Base-by-base conservation (phyloP, 352 stramenopile species). In the Aphanomyces cochlioides region DNA sequence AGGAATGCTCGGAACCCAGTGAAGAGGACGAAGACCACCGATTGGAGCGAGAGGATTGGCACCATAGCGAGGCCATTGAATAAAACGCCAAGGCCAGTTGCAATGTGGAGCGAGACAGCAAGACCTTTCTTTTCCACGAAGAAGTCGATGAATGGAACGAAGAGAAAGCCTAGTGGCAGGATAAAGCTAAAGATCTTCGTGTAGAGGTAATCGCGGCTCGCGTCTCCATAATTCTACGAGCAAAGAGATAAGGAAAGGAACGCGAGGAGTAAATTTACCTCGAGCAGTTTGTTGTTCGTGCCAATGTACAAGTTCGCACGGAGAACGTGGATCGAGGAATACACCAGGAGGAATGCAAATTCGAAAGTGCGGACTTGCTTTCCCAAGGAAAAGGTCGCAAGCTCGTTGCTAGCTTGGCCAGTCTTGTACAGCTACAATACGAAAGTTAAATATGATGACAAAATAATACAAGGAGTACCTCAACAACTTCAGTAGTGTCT, bases 121-220 rank as follows among this genome's bases (percentile, higher is more conserved):
- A 95, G 70, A 0, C 88, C 88, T 8, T 80, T 79, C 1, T 79
- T 80, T 58, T 94, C 85, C 28, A 96, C 85, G 28, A 93, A 78
- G 73, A 90, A 83, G 65, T 96, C 87, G 64, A 96, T 96, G 3
- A 74, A 83, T 13, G 88, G 88, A 2, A 96, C 87, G 59, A 94
- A 94, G 3, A 96, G 43, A 53, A 96, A 93, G 0, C 88, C 87
- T 48, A 95, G 74, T 6, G 88, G 88, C 28, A 96, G 74, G 45
- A 94, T 77, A 41, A 96, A 84, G 73, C 85, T 90, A 67, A 96
- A 96, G 48, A 92, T 76, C 69, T 96, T 92, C 37, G 88, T 95
- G 76, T 89, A 96, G 0, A 93, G 36, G 67, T 82, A 90, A 39
- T 74, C 78, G 39, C 81, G 57, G 12, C 79, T 74, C n/a, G 66